Conservation (phyloP, 306 rosid genomes). For the Trifolium subterraneum region DNA sequence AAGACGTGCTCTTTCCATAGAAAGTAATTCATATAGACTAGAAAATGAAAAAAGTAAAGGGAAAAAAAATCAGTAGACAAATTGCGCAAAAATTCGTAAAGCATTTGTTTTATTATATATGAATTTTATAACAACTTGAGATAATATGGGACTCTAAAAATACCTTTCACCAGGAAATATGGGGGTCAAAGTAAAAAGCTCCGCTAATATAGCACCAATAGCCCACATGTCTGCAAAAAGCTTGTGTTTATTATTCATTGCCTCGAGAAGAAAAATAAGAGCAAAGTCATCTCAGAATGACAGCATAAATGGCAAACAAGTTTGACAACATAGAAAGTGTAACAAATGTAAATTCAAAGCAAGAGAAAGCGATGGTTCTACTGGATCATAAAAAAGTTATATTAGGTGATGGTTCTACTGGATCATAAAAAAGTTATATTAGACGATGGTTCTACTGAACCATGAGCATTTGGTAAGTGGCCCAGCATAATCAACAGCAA, state of each 20-base stretch:
- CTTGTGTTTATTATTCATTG: constrained; percentile 44
- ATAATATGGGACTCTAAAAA: constrained; percentile 21
- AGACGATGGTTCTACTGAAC: neutral
- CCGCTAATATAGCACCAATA: constrained; percentile 83
- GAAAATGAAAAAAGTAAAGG: too few species aligned
- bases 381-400: constrained; percentile 25
- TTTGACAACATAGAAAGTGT: constrained; percentile 20
- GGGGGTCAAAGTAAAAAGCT: constrained; percentile 84
- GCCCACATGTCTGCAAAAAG: constrained; percentile 88
- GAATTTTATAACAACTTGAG: too few species aligned
- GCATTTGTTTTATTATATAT: too few species aligned
- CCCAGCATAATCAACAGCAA: neutral
- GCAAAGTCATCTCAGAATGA: constrained; percentile 16
- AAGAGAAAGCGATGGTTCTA: constrained; percentile 26
- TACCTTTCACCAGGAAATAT: constrained; percentile 93
- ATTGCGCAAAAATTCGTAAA: too few species aligned
- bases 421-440: constrained; percentile 19
- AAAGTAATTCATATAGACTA: too few species aligned
- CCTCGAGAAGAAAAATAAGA: constrained; percentile 43
- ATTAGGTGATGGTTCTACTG: constrained; percentile 1
- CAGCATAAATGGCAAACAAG: constrained; percentile 39
- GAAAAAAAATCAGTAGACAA: too few species aligned
- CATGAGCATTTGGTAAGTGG: neutral
- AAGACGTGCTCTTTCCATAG: too few species aligned
- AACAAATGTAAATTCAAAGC: neutral